phyloP scores from a whole-genome alignment of 73 alveolate genomes.

The Paramecium bursaria region DNA sequence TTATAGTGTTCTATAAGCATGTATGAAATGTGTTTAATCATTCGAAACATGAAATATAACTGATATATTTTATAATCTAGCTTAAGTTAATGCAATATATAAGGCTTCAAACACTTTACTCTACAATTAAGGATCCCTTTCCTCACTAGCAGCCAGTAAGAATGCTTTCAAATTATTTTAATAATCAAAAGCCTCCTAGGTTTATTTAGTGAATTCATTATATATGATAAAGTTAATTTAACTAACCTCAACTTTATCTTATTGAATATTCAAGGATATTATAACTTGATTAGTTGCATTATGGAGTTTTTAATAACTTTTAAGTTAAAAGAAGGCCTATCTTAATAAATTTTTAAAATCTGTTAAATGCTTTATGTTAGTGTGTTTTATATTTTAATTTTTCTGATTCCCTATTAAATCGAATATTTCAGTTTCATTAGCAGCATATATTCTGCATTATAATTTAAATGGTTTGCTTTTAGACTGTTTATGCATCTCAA shows the following conservation, averaged over 20 bases:
- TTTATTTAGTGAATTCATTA: slow-evolving; percentile 30
- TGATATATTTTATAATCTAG: slow-evolving; percentile 13
- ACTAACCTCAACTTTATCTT: slow-evolving; percentile 24
- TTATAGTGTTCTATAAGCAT: slow-evolving; percentile 25
- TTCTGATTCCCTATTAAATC: slow-evolving; percentile 33
- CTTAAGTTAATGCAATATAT: slow-evolving; percentile 11
- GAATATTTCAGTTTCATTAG: not conserved
- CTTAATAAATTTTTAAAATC: slow-evolving; percentile 36
- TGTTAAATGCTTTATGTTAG: not conserved
- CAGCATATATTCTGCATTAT: not conserved
- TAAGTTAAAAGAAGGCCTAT: slow-evolving; percentile 21
- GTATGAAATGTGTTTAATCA: not conserved
- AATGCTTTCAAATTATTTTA: not conserved
- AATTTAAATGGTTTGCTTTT: slow-evolving; percentile 29
- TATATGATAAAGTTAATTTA: not conserved
- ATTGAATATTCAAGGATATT: not conserved
- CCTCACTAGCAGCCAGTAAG: not conserved
- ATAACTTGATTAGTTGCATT: slow-evolving; percentile 12
- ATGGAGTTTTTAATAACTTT: slow-evolving; percentile 1
- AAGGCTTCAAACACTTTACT: not conserved
- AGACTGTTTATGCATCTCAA: slow-evolving; percentile 5
- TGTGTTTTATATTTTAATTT: not conserved
- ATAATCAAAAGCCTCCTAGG: not conserved
- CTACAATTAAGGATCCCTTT: not conserved
- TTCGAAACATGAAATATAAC: slow-evolving; percentile 38